These are phyloP conservation scores for Ramalina intermedia DNA, from an alignment of 495 filamentous ascomycete genomes.

Conservation along the genomic window DNA sequence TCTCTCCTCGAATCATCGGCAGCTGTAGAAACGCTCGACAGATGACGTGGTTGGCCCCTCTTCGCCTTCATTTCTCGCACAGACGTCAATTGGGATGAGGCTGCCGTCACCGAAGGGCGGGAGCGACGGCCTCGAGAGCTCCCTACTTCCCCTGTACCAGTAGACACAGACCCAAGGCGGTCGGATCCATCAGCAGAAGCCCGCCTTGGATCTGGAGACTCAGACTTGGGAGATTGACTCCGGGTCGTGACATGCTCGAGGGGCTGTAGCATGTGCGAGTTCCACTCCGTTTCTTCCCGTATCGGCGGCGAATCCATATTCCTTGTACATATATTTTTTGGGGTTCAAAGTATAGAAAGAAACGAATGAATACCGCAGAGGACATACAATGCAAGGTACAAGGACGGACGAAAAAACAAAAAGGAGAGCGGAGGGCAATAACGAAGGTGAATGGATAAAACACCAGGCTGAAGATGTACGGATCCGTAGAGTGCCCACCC, in stretches of 20 bases:
- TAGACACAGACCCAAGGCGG: background rate
- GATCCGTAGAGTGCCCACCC: too few relatives aligned
- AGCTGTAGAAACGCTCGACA: background rate
- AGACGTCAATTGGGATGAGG: conserved; percentile 7
- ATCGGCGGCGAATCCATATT: too few relatives aligned
- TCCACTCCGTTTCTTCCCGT: background rate
- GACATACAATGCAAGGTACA: too few relatives aligned
- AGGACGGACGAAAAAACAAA: too few relatives aligned
- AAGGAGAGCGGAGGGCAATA: too few relatives aligned
- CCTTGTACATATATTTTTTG: too few relatives aligned
- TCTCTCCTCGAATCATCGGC: background rate
- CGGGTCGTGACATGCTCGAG: conserved; percentile 1
- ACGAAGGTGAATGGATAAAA: too few relatives aligned
- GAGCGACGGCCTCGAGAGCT: conserved; percentile 10
- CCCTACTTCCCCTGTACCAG: background rate
- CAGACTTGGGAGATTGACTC: background rate
- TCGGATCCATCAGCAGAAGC: conserved; percentile 1
- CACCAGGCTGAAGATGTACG: too few relatives aligned
- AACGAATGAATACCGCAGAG: too few relatives aligned
- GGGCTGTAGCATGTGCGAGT: conserved; percentile 11
- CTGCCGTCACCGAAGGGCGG: conserved; percentile 12
- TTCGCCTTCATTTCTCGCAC: conserved; percentile 13
- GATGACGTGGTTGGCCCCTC: background rate
- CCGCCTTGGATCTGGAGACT: conserved; percentile 8
- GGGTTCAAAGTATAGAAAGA: too few relatives aligned